Evolutionary conservation across 495 filamentous ascomycete genomes (phyloP).

Genomic region (Schizothecium vesticola): DNA sequence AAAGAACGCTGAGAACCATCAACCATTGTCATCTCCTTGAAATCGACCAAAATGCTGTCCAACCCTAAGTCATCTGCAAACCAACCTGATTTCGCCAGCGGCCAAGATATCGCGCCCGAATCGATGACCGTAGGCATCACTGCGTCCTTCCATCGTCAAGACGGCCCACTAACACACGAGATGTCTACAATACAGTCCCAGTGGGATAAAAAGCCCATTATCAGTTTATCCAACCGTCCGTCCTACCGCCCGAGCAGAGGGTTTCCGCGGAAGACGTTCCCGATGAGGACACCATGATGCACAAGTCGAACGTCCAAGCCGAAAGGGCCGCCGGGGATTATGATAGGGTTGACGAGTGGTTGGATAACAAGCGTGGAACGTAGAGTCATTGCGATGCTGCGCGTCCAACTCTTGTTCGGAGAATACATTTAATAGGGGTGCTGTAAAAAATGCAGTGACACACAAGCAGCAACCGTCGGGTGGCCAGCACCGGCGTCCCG

Average conservation of each 20-base stretch:
- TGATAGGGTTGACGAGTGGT: not conserved
- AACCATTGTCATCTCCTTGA: not conserved
- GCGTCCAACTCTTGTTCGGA: not conserved
- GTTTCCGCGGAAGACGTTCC: not conserved
- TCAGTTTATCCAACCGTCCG: not conserved
- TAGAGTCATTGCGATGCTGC: not conserved
- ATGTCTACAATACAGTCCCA: not conserved
- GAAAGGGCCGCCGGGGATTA: not conserved
- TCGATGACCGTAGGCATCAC: not conserved
- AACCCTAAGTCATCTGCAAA: not conserved
- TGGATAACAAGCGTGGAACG: not conserved
- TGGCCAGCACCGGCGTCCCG: not conserved
- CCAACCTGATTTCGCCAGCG: not conserved
- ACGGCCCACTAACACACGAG: not conserved
- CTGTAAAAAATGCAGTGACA: not conserved
- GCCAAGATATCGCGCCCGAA: not conserved
- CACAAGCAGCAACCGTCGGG: not conserved
- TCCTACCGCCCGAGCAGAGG: not conserved
- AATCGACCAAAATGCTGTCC: not conserved
- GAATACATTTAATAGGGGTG: not conserved
- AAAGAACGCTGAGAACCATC: not conserved
- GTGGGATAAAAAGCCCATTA: not conserved
- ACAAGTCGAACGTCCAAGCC: not conserved
- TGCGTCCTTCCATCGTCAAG: not conserved
- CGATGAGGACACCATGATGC: not conserved